Base-by-base conservation (phyloP, 306 rosid species). In the Lathyrus sativus region DNA sequence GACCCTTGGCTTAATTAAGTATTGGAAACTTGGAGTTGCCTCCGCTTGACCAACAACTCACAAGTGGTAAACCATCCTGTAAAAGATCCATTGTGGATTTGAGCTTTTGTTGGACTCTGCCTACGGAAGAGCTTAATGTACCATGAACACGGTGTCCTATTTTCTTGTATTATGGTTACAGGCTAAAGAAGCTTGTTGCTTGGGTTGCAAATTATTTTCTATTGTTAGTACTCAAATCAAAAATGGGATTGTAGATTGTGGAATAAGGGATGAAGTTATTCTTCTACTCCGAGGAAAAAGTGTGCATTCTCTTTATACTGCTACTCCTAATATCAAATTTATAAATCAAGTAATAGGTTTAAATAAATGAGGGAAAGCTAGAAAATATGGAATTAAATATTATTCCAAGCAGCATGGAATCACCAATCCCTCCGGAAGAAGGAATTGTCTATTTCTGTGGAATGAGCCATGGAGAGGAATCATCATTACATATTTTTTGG, bases 261-360 rank as follows among this genome's bases (percentile, higher is more conserved):
- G 28, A 59, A 59, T n/a, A 26, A 28, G 26, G 65, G 44, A 59
- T 2, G 28, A 12, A 29, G 42, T 57, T 18, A 19, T 15, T 15
- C 45, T 60, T 60, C 29, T 37, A 60, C 49, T 62, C 12, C 33
- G 2, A 37, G 67, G 35, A 39, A 17, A 17, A 37, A 60, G 46
- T 60, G 38, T 60, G 29, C 46, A 60, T 60, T 60, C 46, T 11
- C 67, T 62, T 39, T 39, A 62, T 62, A 49, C 35, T 38, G 67
- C 35, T 38, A 17, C 67, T 4, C 39, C 17, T 38, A 2, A 62
- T 12, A 18, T 62, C 3, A 5, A 39, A 62, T 38, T 62, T 62
- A 62, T 39, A 39, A 62, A 38, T 17, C 18, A 62, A n/a, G 28
- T 18, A 22, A 19, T 10, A 53, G 33, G 59, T 19, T 53, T 53